Percentiles rank a stretch among this genome's conserved stretches.
phyloP scores from a whole-genome alignment of 176 grass and related monocot genomes.

The Lolium multiflorum region DNA sequence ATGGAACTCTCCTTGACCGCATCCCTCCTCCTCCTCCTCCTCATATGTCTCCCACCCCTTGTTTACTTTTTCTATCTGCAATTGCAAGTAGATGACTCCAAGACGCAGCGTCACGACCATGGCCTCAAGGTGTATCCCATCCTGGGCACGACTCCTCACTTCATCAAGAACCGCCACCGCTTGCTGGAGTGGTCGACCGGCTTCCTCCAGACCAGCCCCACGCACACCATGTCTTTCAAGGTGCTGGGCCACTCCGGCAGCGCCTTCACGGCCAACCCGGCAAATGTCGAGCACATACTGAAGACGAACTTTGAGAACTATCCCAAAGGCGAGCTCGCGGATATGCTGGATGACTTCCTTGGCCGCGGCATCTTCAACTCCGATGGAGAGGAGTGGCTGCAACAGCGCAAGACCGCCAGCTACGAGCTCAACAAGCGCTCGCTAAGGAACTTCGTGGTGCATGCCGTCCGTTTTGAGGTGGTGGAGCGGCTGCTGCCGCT shows the following conservation, averaged over 20 bases:
- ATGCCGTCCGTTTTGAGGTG: conserved; percentile 39
- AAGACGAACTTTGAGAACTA: conserved; percentile 60
- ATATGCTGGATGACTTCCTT: conserved; percentile 46
- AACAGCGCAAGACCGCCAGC: conserved; percentile 68
- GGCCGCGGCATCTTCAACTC: conserved; percentile 6
- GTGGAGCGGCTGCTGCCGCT: conserved; percentile 31
- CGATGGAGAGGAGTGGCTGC: neutral
- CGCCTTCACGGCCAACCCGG: conserved; percentile 55
- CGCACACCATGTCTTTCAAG: conserved; percentile 54
- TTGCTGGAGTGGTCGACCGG: conserved; percentile 61
- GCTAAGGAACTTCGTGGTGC: conserved; percentile 39
- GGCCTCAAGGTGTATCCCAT: conserved; percentile 57
- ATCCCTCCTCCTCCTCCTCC: too few relatives aligned
- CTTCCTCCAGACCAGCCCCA: conserved; percentile 46
- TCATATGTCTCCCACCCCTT: too few relatives aligned
- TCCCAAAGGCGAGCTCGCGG: conserved; percentile 48
- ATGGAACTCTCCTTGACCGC: too few relatives aligned
- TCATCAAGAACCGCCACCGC: conserved; percentile 53
- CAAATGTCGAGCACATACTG: conserved; percentile 60
- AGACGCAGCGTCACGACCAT: conserved; percentile 11
- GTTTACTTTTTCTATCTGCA: too few relatives aligned
- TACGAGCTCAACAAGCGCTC: conserved; percentile 54
- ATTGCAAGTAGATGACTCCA: too few relatives aligned
- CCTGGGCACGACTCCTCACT: conserved; percentile 49
- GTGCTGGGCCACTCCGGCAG: conserved; percentile 21